These are phyloP conservation scores for Allium sativum DNA, from an alignment of 106 monocot genomes.

Conservation along the genomic window DNA sequence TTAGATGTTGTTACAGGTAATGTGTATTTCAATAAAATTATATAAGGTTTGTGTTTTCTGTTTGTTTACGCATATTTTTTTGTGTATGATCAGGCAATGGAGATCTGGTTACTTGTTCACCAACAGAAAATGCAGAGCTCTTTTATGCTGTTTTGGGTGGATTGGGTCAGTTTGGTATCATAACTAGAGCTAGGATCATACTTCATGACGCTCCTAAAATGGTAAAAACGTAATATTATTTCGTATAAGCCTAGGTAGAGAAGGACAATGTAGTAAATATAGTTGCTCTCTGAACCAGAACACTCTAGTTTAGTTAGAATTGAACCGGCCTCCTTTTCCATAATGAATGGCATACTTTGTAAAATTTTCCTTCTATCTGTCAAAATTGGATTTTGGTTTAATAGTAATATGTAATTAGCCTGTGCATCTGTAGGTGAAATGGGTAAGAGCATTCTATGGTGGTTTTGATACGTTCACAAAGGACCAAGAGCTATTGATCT, in stretches of 20 bases:
- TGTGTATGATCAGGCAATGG: conserved; percentile 30
- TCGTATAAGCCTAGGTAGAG: not conserved
- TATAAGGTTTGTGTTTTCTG: not conserved
- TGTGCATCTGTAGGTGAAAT: conserved; percentile 21
- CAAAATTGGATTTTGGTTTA: too few relatives aligned
- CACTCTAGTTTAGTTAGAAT: too few relatives aligned
- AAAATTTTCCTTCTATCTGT: too few relatives aligned
- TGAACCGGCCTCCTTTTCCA: too few relatives aligned
- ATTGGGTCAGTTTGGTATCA: conserved; percentile 65
- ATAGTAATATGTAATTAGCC: too few relatives aligned
- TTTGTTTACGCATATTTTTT: not conserved
- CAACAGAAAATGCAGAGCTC: conserved; percentile 25
- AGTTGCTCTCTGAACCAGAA: too few relatives aligned
- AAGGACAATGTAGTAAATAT: too few relatives aligned
- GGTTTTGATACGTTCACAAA: conserved; percentile 32
- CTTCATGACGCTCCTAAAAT: conserved; percentile 44
- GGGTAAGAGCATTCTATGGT: conserved; percentile 39
- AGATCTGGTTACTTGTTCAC: conserved; percentile 49
- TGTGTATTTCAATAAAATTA: not conserved
- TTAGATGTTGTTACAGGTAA: conserved; percentile 78
- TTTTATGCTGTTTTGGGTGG: conserved; percentile 58
- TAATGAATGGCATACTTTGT: too few relatives aligned
- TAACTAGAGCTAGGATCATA: conserved; percentile 50
- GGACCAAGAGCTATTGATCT: conserved; percentile 48
- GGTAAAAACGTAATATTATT: conserved; percentile 5